A percentile compares a stretch with the other conserved stretches of the same genome.
Conservation (phyloP, 768 basidiomycete genomes). For the Lentinula aciculospora region DNA sequence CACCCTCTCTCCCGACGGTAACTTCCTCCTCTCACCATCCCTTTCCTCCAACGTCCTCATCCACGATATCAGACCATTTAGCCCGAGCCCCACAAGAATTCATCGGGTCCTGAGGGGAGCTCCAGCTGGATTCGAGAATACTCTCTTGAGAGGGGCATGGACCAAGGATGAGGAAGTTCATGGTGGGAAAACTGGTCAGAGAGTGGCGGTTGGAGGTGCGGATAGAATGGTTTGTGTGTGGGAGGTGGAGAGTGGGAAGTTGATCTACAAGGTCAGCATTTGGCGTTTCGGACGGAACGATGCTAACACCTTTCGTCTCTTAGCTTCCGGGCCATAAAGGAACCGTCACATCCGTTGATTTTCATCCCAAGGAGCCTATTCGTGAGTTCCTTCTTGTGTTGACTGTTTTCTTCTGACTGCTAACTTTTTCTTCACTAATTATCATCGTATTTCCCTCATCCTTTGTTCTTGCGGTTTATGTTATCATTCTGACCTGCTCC, state of each 20-base stretch:
- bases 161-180: constrained; percentile 63
- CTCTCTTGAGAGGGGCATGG: constrained; percentile 83
- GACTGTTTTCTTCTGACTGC: not conserved
- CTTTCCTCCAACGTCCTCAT: constrained; percentile 87
- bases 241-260: constrained; percentile 75
- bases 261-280: constrained; percentile 67
- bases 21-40: constrained; percentile 84
- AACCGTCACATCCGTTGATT: constrained; percentile 92
- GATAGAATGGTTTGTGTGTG: constrained; percentile 84
- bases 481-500: not conserved
- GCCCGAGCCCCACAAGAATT: constrained; percentile 73
- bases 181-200: constrained; percentile 37
- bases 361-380: constrained; percentile 94
- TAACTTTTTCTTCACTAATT: not conserved
- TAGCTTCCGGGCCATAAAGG: constrained; percentile 93
- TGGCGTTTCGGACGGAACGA: not conserved
- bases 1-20: constrained; percentile 84
- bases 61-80: constrained; percentile 93
- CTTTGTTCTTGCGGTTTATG: too few relatives aligned
- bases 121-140: constrained; percentile 91
- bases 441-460: too few relatives aligned
- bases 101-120: constrained; percentile 79
- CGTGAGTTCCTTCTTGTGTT: constrained; percentile 43
- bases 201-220: constrained; percentile 86
- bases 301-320: constrained; percentile 3